Conservation (phyloP, 805 yeast species). For the Dipodascus geniculatus region DNA sequence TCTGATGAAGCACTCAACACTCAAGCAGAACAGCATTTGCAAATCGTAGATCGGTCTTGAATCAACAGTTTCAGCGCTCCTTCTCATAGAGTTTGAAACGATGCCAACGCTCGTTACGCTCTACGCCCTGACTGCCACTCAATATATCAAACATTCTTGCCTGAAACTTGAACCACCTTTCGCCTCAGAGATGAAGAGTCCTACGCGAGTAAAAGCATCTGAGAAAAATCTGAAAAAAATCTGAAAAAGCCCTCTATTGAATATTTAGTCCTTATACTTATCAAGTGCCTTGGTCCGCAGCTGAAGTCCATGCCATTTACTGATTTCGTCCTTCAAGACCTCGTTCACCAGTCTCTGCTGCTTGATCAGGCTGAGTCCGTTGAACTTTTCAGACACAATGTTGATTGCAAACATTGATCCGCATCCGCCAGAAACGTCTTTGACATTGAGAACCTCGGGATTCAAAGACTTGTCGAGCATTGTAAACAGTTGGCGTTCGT, state of each 20-base stretch:
- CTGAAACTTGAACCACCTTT: background rate
- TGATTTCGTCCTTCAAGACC: slow-evolving; percentile 69
- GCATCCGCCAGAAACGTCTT: slow-evolving; percentile 89
- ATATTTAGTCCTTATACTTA: background rate
- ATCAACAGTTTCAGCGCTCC: too few relatives aligned
- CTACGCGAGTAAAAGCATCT: too few relatives aligned
- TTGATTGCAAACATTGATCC: slow-evolving; percentile 94
- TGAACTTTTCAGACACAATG: slow-evolving; percentile 60
- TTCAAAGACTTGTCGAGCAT: slow-evolving; percentile 42
- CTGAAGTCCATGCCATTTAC: slow-evolving; percentile 92
- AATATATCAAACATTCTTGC: background rate
- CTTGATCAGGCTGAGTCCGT: slow-evolving; percentile 73
- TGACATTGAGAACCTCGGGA: slow-evolving; percentile 56
- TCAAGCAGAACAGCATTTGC: too few relatives aligned
- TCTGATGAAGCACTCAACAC: too few relatives aligned
- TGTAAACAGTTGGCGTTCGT: slow-evolving; percentile 51
- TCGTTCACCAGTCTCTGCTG: slow-evolving; percentile 88
- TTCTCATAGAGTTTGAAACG: too few relatives aligned
- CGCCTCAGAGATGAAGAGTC: too few relatives aligned
- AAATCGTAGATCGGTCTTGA: too few relatives aligned
- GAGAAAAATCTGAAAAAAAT: too few relatives aligned
- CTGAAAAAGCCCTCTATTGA: too few relatives aligned
- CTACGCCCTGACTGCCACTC: too few relatives aligned
- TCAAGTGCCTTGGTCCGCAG: slow-evolving; percentile 49
- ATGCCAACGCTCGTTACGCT: too few relatives aligned